These are phyloP conservation scores for Oryza longistaminata DNA, from an alignment of 176 grass and related monocot genomes.

Conservation along the genomic window DNA sequence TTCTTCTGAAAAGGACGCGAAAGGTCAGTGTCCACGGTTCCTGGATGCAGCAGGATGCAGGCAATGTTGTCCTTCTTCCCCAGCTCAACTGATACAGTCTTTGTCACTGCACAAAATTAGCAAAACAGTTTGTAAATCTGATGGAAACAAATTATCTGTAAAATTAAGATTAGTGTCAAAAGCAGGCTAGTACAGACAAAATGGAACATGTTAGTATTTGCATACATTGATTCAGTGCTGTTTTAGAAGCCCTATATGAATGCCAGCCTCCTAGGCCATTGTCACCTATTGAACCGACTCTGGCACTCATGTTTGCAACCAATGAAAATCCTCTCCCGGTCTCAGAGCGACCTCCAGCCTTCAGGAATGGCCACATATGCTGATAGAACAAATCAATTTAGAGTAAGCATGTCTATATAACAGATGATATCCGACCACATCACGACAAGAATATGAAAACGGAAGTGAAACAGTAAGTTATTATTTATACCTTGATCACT, in stretches of 20 bases:
- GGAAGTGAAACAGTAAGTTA: not conserved
- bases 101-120: slow-evolving; percentile 71
- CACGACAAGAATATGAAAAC: not conserved
- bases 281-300: slow-evolving; percentile 83
- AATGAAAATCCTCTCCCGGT: slow-evolving; percentile 59
- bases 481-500: slow-evolving; percentile 67
- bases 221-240: slow-evolving; percentile 85
- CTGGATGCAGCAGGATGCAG: slow-evolving; percentile 88
- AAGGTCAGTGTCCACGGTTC: slow-evolving; percentile 86
- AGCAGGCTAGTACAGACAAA: too few relatives aligned
- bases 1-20: slow-evolving; percentile 84
- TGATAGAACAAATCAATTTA: slow-evolving; percentile 10
- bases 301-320: slow-evolving; percentile 76
- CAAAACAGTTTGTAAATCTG: not conserved
- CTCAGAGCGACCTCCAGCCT: slow-evolving; percentile 51
- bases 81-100: slow-evolving; percentile 76
- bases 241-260: slow-evolving; percentile 88
- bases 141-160: not conserved
- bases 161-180: not conserved
- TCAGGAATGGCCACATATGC: slow-evolving; percentile 80
- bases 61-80: slow-evolving; percentile 65
- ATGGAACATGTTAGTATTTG: not conserved
- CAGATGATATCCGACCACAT: not conserved
- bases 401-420: not conserved
- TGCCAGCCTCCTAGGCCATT: slow-evolving; percentile 88